These are phyloP conservation scores for Vitis labrusca DNA, from an alignment of 164 flowering plant species.

Conservation along the genomic window DNA sequence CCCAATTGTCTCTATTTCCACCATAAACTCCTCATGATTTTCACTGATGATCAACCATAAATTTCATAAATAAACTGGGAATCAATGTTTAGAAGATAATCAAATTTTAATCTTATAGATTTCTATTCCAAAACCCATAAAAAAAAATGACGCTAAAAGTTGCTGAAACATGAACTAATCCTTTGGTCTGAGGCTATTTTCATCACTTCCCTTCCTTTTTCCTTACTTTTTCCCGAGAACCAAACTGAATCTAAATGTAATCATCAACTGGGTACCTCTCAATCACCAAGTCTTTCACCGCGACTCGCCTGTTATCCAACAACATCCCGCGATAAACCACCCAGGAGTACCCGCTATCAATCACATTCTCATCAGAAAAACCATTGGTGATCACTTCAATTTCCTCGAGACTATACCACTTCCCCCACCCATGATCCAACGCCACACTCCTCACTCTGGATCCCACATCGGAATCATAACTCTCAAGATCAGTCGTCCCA, in stretches of 20 bases:
- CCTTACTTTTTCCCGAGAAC: no score
- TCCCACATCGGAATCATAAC: constrained; percentile 10
- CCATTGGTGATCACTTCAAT: constrained; percentile 30
- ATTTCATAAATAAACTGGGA: not conserved
- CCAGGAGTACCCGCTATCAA: constrained; percentile 33
- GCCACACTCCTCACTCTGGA: not conserved
- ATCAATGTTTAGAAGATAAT: no score
- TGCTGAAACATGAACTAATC: no score
- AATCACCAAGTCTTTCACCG: constrained; percentile 28
- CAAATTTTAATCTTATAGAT: no score
- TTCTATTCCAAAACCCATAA: not conserved
- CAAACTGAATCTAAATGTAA: no score
- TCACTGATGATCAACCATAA: constrained; percentile 12
- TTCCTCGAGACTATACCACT: constrained; percentile 23
- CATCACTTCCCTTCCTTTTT: no score
- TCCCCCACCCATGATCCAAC: constrained; percentile 14
- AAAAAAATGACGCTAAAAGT: not conserved
- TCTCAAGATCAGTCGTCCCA: not conserved
- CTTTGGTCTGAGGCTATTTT: no score
- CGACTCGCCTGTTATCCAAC: constrained; percentile 21
- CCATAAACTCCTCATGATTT: constrained; percentile 29
- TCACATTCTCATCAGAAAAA: constrained; percentile 28
- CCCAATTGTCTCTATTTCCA: constrained; percentile 29
- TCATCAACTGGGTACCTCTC: constrained; percentile 16
- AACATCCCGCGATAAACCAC: constrained; percentile 33